phyloP scores from a whole-genome alignment of 78 protist genomes.

The Dictyostelium purpureum region DNA sequence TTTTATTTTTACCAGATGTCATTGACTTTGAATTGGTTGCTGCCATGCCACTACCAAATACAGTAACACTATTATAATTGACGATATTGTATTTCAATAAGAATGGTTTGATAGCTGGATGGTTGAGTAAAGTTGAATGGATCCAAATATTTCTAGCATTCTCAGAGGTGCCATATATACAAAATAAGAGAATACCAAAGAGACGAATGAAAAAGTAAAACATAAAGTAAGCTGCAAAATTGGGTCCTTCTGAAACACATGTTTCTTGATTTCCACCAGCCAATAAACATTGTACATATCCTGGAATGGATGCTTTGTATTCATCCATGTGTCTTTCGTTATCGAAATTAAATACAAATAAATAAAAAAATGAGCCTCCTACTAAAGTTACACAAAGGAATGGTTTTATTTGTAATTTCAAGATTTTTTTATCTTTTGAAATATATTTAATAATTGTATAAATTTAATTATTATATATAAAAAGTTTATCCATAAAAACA shows the following conservation, averaged over 20 bases:
- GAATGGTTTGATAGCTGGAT: slow-evolving; percentile 1
- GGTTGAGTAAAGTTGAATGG: not conserved
- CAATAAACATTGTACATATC: slow-evolving; percentile 4
- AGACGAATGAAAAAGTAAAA: slow-evolving; percentile 8
- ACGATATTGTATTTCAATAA: not conserved
- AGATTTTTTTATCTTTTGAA: slow-evolving; percentile 16
- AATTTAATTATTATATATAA: too few relatives aligned
- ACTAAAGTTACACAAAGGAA: slow-evolving; percentile 20
- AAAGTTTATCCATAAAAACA: too few relatives aligned
- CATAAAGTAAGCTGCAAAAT: not conserved
- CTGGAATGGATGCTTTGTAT: not conserved
- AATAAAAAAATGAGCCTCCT: slow-evolving; percentile 29
- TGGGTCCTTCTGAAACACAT: not conserved
- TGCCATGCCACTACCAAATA: slow-evolving; percentile 13
- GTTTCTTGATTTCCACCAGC: not conserved
- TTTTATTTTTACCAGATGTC: not conserved
- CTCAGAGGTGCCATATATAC: not conserved
- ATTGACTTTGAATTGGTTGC: slow-evolving; percentile 5
- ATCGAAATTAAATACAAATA: slow-evolving; percentile 1
- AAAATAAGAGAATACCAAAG: not conserved
- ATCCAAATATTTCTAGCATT: slow-evolving; percentile 3
- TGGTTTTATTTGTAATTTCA: slow-evolving; percentile 41
- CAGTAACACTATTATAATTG: not conserved
- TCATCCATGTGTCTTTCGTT: not conserved
- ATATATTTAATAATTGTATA: not conserved